phyloP scores from a whole-genome alignment of 139 green algal species.

The Trebouxia sp. region DNA sequence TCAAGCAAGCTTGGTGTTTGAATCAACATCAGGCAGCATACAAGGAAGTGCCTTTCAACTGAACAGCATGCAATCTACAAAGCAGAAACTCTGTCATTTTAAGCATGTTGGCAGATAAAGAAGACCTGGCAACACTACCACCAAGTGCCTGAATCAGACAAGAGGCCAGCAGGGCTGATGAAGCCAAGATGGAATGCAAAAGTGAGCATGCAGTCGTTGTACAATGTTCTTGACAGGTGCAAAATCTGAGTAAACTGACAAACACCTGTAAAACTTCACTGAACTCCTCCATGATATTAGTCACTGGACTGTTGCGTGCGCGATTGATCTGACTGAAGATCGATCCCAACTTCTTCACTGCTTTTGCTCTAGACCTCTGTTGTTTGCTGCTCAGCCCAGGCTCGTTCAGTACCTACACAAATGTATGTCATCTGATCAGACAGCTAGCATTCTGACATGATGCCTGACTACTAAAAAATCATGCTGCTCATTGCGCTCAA shows the following conservation, averaged over 20 bases:
- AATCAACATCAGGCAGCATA: neutral
- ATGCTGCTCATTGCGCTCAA: too few relatives aligned
- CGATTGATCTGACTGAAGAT: constrained; percentile 46
- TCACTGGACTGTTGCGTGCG: neutral
- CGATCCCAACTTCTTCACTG: constrained; percentile 52
- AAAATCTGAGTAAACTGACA: neutral
- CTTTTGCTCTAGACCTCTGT: constrained; percentile 46
- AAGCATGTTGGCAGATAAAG: too few relatives aligned
- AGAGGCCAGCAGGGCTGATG: neutral
- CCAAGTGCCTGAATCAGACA: neutral
- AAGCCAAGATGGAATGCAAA: neutral
- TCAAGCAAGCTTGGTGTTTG: neutral
- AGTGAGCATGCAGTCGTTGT: neutral
- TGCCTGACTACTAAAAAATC: too few relatives aligned
- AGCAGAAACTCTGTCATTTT: neutral
- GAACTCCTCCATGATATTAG: constrained; percentile 23
- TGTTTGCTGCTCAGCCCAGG: constrained; percentile 32
- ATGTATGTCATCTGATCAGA: too few relatives aligned
- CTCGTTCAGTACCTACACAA: constrained; percentile 36
- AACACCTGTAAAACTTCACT: constrained; percentile 7
- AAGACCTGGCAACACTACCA: too few relatives aligned
- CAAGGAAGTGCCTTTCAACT: neutral
- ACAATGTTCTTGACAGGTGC: neutral
- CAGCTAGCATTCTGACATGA: too few relatives aligned
- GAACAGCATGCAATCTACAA: neutral